Conservation (phyloP, 345 rosid genomes). For the Syzygium jambos region DNA sequence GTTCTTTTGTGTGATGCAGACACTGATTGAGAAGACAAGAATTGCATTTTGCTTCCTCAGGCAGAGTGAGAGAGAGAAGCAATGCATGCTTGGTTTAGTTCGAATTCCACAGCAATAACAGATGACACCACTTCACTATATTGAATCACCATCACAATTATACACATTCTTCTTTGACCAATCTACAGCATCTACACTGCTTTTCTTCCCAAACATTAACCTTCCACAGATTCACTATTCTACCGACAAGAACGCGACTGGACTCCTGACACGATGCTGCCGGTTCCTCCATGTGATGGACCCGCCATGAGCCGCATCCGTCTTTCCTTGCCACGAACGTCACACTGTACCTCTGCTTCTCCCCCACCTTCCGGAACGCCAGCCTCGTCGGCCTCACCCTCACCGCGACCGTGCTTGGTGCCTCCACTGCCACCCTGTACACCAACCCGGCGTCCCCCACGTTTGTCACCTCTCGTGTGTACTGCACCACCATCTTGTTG, state of each 20-base stretch:
- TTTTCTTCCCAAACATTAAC: neutral
- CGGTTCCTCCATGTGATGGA: slow-evolving; percentile 33
- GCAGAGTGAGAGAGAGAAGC: neutral
- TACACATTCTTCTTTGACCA: neutral
- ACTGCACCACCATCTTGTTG: slow-evolving; percentile 44
- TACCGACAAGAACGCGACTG: slow-evolving; percentile 20
- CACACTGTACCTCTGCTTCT: slow-evolving; percentile 66
- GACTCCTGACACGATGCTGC: slow-evolving; percentile 75
- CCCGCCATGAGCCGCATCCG: neutral
- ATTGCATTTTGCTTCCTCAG: neutral
- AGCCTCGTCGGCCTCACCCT: slow-evolving; percentile 53
- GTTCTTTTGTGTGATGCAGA: neutral
- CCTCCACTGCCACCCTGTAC: slow-evolving; percentile 36
- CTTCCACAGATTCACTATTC: neutral
- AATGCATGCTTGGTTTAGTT: neutral
- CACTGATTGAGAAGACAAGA: neutral
- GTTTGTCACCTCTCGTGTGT: slow-evolving; percentile 66
- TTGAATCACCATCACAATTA: neutral
- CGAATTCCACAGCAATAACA: neutral
- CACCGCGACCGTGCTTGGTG: slow-evolving; percentile 37
- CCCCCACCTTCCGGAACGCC: slow-evolving; percentile 40
- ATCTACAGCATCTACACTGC: neutral
- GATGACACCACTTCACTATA: neutral
- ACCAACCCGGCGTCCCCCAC: slow-evolving; percentile 56
- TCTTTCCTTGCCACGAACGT: slow-evolving; percentile 53